Percentiles rank a stretch among this genome's conserved stretches.
phyloP scores from a whole-genome alignment of 2,329 filamentous ascomycete species.

The Nothopassalora personata region DNA sequence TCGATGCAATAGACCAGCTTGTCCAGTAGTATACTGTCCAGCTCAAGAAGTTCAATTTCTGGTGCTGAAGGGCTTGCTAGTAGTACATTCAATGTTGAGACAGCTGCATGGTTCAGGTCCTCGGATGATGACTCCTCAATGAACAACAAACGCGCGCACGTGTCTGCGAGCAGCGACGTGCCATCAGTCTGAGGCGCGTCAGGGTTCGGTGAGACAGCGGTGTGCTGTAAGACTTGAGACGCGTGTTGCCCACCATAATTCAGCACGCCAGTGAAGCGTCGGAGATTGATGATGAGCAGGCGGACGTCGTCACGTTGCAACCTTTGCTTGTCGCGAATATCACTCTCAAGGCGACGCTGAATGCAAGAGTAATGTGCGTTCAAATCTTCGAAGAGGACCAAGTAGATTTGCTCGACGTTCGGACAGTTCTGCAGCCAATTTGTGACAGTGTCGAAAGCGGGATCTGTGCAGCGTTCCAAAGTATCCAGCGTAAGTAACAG shows the following conservation, averaged over 20 bases:
- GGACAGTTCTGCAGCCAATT: conserved; percentile 68
- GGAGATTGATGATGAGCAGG: conserved; percentile 72
- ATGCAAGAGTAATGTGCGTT: background rate
- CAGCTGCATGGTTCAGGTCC: conserved; percentile 12
- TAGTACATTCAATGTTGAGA: conserved; percentile 22
- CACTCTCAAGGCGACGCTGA: background rate
- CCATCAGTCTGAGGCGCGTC: conserved; percentile 12
- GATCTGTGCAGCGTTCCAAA: conserved; percentile 65
- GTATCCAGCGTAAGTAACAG: conserved; percentile 77
- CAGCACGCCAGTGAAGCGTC: conserved; percentile 67
- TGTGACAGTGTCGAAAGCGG: conserved; percentile 69
- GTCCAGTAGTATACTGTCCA: conserved; percentile 26
- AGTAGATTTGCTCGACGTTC: conserved; percentile 47
- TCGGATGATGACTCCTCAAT: conserved; percentile 10
- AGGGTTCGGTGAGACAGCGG: background rate
- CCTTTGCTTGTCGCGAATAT: background rate
- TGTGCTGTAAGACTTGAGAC: conserved; percentile 22
- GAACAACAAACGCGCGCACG: conserved; percentile 20
- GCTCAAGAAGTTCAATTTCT: conserved; percentile 18
- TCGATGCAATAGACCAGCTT: conserved; percentile 21
- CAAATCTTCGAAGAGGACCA: conserved; percentile 28
- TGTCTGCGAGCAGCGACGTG: conserved; percentile 20
- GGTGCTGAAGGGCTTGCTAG: conserved; percentile 14
- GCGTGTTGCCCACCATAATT: conserved; percentile 47
- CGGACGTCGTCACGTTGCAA: conserved; percentile 33